Evolutionary conservation across 1,284 basidiomycete species (phyloP), one percentile per base, ranked within the genome.

Genomic region (Agaricales sp.): DNA sequence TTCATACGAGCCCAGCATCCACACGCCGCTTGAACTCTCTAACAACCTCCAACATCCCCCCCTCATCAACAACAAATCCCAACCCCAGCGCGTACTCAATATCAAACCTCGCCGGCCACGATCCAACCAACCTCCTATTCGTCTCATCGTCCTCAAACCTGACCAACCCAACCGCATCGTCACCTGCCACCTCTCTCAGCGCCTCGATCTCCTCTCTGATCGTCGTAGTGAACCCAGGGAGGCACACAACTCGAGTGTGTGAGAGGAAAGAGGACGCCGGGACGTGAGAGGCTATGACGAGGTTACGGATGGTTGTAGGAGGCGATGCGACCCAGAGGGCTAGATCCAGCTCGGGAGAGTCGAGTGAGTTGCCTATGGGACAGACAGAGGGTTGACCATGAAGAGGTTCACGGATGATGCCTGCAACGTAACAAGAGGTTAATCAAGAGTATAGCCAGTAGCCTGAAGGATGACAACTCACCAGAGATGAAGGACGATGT

Each of bases 331-430:
- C 64, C 77, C 78, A 80, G 22, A 68, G 66, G 13, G 68, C 65
- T 24, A 82, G 68, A 35, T n/a, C 30, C 37, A 74, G 69, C 47
- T 66, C 68, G 18, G 70, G 67, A 2, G 70, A 68, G 52, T 65
- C 59, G 50, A 67, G 54, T 3, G 66, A 67, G 51, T 74, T 54
- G 37, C 72, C 74, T 44, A 82, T 73, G 13, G 79, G 79, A 60
- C 78, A 81, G 49, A 73, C 30, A n/a, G 30, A n/a, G 30, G 30
- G n/a, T n/a, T n/a, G n/a, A 24, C 78, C 78, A 51, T 76, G 69
- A 0, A 83, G 65, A 0, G 80, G 80, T 58, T 82, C 80, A 14
- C 80, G 72, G 51, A 82, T 75, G 59, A 83, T 75, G 25, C 75
- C 78, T 63, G 59, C 13, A 35, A n/a, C n/a, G n/a, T n/a, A n/a